Percentiles rank a stretch among this genome's conserved stretches.
These are phyloP conservation scores for Wickerhamiella pararugosa DNA, from an alignment of 1,139 yeast genomes.

Conservation along the genomic window DNA sequence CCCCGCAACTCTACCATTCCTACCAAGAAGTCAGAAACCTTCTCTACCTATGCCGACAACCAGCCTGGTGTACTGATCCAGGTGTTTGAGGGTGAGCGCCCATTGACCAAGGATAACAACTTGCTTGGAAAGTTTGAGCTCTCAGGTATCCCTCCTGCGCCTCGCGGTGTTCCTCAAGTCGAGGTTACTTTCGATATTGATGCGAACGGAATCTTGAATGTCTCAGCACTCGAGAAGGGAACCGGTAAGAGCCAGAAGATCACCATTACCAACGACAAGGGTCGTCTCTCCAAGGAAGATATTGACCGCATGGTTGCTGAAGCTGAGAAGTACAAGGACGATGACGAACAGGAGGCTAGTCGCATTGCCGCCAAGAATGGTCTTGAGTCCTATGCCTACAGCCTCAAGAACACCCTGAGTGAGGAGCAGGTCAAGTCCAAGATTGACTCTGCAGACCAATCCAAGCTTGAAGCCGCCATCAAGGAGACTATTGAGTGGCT, in stretches of 20 bases:
- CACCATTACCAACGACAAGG: slow-evolving; percentile 85
- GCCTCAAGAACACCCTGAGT: slow-evolving; percentile 66
- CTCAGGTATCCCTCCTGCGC: slow-evolving; percentile 88
- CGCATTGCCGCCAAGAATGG: slow-evolving; percentile 74
- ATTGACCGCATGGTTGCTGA: slow-evolving; percentile 91
- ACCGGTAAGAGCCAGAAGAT: slow-evolving; percentile 69
- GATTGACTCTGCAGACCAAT: slow-evolving; percentile 66
- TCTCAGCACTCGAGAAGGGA: slow-evolving; percentile 86
- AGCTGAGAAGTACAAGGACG: slow-evolving; percentile 73
- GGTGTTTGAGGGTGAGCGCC: slow-evolving; percentile 91
- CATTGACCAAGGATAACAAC: slow-evolving; percentile 85
- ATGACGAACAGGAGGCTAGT: slow-evolving; percentile 68
- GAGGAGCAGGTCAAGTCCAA: slow-evolving; percentile 74
- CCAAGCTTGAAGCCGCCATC: slow-evolving; percentile 67
- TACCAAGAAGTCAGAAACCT: slow-evolving; percentile 80
- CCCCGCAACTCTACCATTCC: slow-evolving; percentile 88
- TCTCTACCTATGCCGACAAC: slow-evolving; percentile 86
- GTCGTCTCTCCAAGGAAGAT: slow-evolving; percentile 87
- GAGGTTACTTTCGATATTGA: slow-evolving; percentile 87
- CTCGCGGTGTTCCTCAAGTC: slow-evolving; percentile 92
- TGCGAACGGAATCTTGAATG: slow-evolving; percentile 88
- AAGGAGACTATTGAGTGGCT: slow-evolving; percentile 79
- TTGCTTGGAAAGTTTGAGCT: slow-evolving; percentile 85
- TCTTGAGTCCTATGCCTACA: slow-evolving; percentile 83
- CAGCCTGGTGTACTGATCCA: slow-evolving; percentile 90